Base-by-base conservation (phyloP, 345 rosid species). In the Euphorbia peplus region DNA sequence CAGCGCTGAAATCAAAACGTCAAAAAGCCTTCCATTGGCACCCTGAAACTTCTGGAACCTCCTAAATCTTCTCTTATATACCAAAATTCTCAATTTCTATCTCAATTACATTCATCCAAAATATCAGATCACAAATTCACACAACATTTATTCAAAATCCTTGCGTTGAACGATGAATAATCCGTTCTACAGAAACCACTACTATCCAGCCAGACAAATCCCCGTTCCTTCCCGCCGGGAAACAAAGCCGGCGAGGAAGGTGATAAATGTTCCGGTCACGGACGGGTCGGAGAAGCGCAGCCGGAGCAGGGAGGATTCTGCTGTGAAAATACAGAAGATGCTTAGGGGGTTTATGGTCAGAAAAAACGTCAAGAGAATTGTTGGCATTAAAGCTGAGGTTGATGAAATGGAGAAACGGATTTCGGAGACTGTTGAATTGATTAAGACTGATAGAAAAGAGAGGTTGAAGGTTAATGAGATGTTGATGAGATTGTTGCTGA, bases 291-390 rank as follows among this genome's bases (percentile, higher is more conserved):
- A 76, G 58, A 72, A 28, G 65, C 63, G 21, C 50, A 44, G 50
- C 25, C 41, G 4, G 51, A 60, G 62, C 32, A 69, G 76, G 48
- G 11, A 75, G 21, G 81, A 71, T 2, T 63, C 74, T 37, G 95
- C 84, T 10, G 54, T 72, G 68, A 82, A 66, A 85, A 85, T 88
- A 61, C 89, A 88, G 84, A 83, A 80, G 76, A 81, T 71, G 26
- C 69, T 83, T 19, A 70, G 90, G 21, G 95, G 90, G 3, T 85
- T 75, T 55, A 30, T 82, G 25, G 95, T 87, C 74, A 82, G 95
- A 68, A 83, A 84, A 56, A 73, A 64, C 67, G 42, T 89, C 75
- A 77, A 75, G 75, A 87, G 64, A 82, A 76, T 89, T 35, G 37
- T 48, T 42, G 77, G 63, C 10, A 69, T 83, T 14, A 73, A 71